Evolutionary conservation across 2,329 filamentous ascomycete species (phyloP).

Genomic region (Venturiaceae sp.): DNA sequence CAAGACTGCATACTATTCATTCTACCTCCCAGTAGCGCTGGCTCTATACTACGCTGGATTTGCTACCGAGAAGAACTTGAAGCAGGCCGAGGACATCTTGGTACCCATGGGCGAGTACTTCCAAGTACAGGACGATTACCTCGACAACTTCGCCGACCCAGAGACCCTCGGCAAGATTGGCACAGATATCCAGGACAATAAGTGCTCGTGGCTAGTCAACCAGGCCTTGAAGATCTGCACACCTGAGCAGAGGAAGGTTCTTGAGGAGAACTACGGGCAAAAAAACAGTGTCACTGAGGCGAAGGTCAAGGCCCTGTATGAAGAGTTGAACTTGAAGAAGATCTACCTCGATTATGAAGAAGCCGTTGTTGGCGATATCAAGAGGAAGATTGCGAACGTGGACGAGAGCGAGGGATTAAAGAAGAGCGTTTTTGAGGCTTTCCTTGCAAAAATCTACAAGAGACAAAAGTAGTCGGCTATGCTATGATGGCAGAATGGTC

Average conservation of each 20-base stretch:
- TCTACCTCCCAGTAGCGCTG: constrained; percentile 93
- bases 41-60: constrained; percentile 77
- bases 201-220: constrained; percentile 98
- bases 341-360: constrained; percentile 87
- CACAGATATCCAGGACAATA: constrained; percentile 98
- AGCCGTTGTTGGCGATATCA: constrained; percentile 69
- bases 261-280: constrained; percentile 88
- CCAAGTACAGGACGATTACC: constrained; percentile 97
- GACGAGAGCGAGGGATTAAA: constrained; percentile 86
- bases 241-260: constrained; percentile 74
- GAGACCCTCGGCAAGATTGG: constrained; percentile 96
- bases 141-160: constrained; percentile 93
- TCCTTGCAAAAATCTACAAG: constrained; percentile 97
- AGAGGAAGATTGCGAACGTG: constrained; percentile 62
- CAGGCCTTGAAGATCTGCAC: constrained; percentile 74
- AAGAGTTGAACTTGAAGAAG: constrained; percentile 75
- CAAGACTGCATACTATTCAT: constrained; percentile 99
- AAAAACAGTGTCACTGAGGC: constrained; percentile 80
- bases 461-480: constrained; percentile 62
- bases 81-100: constrained; percentile 81
- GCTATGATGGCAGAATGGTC: too few relatives aligned
- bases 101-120: constrained; percentile 99
- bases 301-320: constrained; percentile 78
- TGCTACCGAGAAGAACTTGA: constrained; percentile 80
- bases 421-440: constrained; percentile 80